A percentile compares a stretch with the other conserved stretches of the same genome.
Evolutionary conservation across 306 rosid genomes (phyloP).

Genomic region (Cucurbita pepo): DNA sequence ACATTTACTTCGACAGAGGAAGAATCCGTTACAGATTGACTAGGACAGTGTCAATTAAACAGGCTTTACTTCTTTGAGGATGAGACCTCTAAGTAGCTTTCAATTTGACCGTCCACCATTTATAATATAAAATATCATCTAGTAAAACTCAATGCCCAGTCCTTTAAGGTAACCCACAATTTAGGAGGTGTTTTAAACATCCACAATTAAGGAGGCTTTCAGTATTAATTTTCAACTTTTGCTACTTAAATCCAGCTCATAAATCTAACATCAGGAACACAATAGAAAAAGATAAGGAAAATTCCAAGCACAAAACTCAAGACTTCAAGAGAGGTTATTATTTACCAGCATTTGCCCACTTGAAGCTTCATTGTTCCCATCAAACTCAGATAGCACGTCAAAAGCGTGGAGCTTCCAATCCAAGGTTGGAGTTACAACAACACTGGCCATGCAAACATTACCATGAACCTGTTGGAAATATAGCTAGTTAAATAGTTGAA

Average conservation of each 20-base stretch:
- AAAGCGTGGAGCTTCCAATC: conserved; percentile 99
- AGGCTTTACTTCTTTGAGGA: not conserved
- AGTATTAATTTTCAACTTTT: not conserved
- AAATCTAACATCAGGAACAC: not conserved
- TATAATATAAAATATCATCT: not conserved
- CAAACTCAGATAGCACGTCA: conserved; percentile 90
- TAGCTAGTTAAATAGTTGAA: conserved; percentile 12
- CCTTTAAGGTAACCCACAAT: not conserved
- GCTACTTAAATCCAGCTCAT: not conserved
- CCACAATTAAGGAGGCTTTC: too few relatives aligned
- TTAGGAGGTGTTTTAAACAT: too few relatives aligned
- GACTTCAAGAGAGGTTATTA: not conserved
- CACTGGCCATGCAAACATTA: conserved; percentile 88
- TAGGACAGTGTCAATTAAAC: not conserved
- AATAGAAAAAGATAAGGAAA: not conserved
- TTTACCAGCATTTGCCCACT: conserved; percentile 78
- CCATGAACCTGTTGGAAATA: conserved; percentile 60
- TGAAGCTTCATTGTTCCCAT: conserved; percentile 57
- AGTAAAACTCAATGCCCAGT: not conserved
- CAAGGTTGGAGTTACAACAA: conserved; percentile 88
- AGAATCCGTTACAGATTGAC: not conserved
- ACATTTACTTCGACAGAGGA: not conserved
- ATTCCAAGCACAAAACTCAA: not conserved
- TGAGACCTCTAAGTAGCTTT: not conserved
- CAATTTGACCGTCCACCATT: too few relatives aligned